phyloP scores from a whole-genome alignment of 441 rosid species.

The Jatropha multifida region DNA sequence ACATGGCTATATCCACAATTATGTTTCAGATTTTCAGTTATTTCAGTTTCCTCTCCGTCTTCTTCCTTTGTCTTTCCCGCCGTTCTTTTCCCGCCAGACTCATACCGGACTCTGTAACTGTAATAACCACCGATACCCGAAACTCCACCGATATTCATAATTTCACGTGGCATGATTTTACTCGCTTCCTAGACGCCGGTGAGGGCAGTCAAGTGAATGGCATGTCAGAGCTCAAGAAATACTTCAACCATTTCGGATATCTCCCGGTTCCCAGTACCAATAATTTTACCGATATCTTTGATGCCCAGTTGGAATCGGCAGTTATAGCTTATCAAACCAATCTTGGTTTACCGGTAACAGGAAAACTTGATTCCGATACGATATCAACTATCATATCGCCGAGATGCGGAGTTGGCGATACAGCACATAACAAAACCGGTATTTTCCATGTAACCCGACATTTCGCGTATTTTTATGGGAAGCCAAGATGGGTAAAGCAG shows the following conservation, averaged over 20 bases:
- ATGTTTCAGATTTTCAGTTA: constrained; percentile 39
- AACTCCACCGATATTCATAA: constrained; percentile 28
- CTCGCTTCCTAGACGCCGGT: constrained; percentile 55
- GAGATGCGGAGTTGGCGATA: constrained; percentile 72
- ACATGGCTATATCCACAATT: neutral
- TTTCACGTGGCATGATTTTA: constrained; percentile 65
- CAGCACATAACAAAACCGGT: neutral
- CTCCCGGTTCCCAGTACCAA: constrained; percentile 26
- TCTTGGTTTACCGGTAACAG: constrained; percentile 63
- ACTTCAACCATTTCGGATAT: constrained; percentile 80
- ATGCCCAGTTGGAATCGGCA: constrained; percentile 50
- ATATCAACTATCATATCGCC: constrained; percentile 62
- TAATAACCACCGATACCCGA: constrained; percentile 28
- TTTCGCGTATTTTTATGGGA: constrained; percentile 63
- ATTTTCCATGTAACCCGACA: constrained; percentile 39
- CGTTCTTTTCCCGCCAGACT: constrained; percentile 44
- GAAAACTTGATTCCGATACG: constrained; percentile 61
- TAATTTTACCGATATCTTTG: constrained; percentile 63
- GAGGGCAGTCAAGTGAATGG: constrained; percentile 63
- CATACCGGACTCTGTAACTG: constrained; percentile 38
- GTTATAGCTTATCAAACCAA: constrained; percentile 54
- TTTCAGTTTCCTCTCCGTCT: constrained; percentile 30
- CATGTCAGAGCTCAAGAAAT: constrained; percentile 75
- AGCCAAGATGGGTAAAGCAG: constrained; percentile 58
- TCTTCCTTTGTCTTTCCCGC: constrained; percentile 32